Percentiles rank a stretch among this genome's conserved stretches.
phyloP scores from a whole-genome alignment of 305 asterid genomes.

The Fraxinus sp. region DNA sequence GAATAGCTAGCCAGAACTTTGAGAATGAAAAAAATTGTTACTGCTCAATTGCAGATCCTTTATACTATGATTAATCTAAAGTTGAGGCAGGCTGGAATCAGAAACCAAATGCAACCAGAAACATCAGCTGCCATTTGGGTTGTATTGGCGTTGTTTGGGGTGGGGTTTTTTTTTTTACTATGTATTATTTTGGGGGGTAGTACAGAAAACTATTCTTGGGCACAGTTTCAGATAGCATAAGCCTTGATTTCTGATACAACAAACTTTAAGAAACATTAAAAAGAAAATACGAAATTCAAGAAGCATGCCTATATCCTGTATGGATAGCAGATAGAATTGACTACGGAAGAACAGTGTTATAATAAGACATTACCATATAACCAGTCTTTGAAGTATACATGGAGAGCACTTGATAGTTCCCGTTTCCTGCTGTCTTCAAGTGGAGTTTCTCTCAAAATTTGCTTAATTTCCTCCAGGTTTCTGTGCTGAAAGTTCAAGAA shows the following conservation, averaged over 20 bases:
- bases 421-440: slow-evolving; percentile 89
- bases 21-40: not conserved
- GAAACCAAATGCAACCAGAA: not conserved
- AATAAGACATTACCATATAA: slow-evolving; percentile 66
- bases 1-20: not conserved
- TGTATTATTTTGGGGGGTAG: not conserved
- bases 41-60: not conserved
- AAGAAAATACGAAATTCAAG: not conserved
- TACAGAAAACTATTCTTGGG: not conserved
- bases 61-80: not conserved
- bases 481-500: slow-evolving; percentile 47
- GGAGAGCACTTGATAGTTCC: slow-evolving; percentile 83
- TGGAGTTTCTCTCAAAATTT: slow-evolving; percentile 68
- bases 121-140: not conserved
- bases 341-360: not conserved
- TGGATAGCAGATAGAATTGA: not conserved
- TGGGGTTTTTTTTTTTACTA: not conserved
- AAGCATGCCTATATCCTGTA: not conserved
- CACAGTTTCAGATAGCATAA: not conserved
- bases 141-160: not conserved
- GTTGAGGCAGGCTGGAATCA: not conserved
- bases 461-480: slow-evolving; percentile 74
- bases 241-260: not conserved
- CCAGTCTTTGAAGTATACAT: slow-evolving; percentile 92
- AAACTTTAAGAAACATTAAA: not conserved